Base-by-base conservation (phyloP, 2,329 filamentous ascomycete species). In the Ophiocordyceps camponoti-floridani region DNA sequence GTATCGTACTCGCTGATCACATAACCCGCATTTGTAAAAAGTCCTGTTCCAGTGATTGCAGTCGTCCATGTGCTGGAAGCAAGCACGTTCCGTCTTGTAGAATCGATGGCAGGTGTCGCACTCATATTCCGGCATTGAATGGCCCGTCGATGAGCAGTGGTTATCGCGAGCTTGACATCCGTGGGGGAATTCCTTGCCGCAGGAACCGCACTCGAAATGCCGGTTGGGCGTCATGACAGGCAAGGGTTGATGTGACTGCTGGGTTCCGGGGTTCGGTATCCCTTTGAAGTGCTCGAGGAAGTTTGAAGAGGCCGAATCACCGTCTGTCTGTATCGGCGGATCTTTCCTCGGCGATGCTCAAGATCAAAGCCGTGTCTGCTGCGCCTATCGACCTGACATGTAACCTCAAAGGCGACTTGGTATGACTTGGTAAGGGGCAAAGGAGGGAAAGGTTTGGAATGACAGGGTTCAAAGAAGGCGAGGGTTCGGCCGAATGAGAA, bases 21-120 rank as follows among this genome's bases (percentile, higher is more conserved):
- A 64, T 0, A 49, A 8, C 1, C 2, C 6, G 28, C 62, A 66
- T 30, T 56, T 47, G 10, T 23, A 43, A 3, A 10, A 13, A 2
- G 7, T 27, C 6, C 46, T 49, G 0, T 38, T 3, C 53, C 54
- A 61, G 44, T 66, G 62, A 2, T 51, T 44, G 2, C 45, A 16
- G 5, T 43, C 46, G 14, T 51, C 30, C 58, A 62, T 62, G 44
- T 63, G 60, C n/a, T 56, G 47, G 0, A 42, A 2, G 6, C 49
- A 45, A 6, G 55, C 56, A 8, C 45, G 26, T 8, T 52, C 41
- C 16, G 47, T 48, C 18, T 43, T n/a, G 28, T 58, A 62, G 30
- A 44, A 53, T 0, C 50, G 40, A 12, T 47, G 42, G 41, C 58
- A 60, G 1, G 41, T 50, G n/a, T 55, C 52, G 43, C 60, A 62